phyloP scores from a whole-genome alignment of 1,284 basidiomycete species.

The Cyathus olla region DNA sequence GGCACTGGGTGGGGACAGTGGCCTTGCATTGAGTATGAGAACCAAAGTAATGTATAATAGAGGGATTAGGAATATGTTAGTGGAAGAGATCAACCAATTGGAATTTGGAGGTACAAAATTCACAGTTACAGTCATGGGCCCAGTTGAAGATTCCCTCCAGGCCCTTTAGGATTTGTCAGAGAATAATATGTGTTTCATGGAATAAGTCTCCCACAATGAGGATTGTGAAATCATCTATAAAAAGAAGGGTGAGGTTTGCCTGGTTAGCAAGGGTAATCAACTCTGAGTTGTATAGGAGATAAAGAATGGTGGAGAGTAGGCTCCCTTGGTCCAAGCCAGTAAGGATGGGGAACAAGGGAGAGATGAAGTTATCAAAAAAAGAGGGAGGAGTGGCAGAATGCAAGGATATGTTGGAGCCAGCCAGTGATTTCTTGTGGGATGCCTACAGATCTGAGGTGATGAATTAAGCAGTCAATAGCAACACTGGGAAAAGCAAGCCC shows the following conservation, averaged over 20 bases:
- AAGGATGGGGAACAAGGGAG: slow-evolving; percentile 20
- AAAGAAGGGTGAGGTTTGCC: background rate
- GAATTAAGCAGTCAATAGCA: slow-evolving; percentile 25
- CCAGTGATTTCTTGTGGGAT: too few species aligned
- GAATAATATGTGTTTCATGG: slow-evolving; percentile 12
- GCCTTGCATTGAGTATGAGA: too few species aligned
- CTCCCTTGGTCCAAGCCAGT: slow-evolving; percentile 42
- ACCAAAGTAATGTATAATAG: too few species aligned
- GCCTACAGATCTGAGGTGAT: too few species aligned
- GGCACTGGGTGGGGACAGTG: too few species aligned
- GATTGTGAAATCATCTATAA: too few species aligned
- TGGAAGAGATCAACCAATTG: slow-evolving; percentile 26
- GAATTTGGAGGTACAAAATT: slow-evolving; percentile 31
- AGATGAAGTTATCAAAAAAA: slow-evolving; percentile 38
- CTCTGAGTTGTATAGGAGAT: slow-evolving; percentile 36
- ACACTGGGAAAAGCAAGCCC: slow-evolving; percentile 38
- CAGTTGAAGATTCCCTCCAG: slow-evolving; percentile 29
- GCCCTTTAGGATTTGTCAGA: slow-evolving; percentile 27
- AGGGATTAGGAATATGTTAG: background rate
- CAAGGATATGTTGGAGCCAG: too few species aligned
- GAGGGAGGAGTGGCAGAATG: background rate
- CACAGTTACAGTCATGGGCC: slow-evolving; percentile 34
- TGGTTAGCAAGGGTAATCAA: slow-evolving; percentile 17
- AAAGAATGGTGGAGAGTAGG: slow-evolving; percentile 33
- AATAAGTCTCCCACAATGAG: slow-evolving; percentile 4